A percentile compares a stretch with the other conserved stretches of the same genome.
These are phyloP conservation scores for Centrapalus pauciflorus DNA, from an alignment of 129 eudicot genomes.

Conservation along the genomic window DNA sequence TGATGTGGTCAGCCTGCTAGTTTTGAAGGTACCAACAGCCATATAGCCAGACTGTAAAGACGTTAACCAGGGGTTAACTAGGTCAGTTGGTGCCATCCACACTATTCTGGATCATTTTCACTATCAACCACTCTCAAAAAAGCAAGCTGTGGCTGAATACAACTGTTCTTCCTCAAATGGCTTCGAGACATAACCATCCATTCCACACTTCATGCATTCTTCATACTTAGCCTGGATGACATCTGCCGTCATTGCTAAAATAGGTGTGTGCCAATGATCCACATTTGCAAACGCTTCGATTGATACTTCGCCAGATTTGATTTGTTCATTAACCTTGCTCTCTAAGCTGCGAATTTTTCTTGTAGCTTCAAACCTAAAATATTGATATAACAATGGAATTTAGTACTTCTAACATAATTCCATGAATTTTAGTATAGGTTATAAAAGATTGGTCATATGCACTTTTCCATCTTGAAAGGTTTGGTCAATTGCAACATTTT, in stretches of 20 bases:
- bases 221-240: conserved; percentile 82
- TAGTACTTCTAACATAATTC: background rate
- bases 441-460: too few species aligned
- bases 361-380: conserved; percentile 81
- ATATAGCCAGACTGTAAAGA: background rate
- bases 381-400: background rate
- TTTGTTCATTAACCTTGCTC: conserved; percentile 36
- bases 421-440: background rate
- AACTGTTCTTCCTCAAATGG: conserved; percentile 81
- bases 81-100: background rate
- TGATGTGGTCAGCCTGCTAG: background rate
- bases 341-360: conserved; percentile 54
- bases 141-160: conserved; percentile 65
- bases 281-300: conserved; percentile 22
- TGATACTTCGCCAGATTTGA: conserved; percentile 34
- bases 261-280: conserved; percentile 75
- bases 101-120: background rate
- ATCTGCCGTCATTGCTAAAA: conserved; percentile 96
- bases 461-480: too few species aligned
- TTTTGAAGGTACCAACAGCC: conserved; percentile 2
- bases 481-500: background rate
- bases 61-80: background rate
- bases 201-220: conserved; percentile 72
- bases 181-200: conserved; percentile 87
- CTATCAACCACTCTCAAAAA: conserved; percentile 59